Conservation (phyloP, 352 stramenopile species). For the Phytophthora rubi region DNA sequence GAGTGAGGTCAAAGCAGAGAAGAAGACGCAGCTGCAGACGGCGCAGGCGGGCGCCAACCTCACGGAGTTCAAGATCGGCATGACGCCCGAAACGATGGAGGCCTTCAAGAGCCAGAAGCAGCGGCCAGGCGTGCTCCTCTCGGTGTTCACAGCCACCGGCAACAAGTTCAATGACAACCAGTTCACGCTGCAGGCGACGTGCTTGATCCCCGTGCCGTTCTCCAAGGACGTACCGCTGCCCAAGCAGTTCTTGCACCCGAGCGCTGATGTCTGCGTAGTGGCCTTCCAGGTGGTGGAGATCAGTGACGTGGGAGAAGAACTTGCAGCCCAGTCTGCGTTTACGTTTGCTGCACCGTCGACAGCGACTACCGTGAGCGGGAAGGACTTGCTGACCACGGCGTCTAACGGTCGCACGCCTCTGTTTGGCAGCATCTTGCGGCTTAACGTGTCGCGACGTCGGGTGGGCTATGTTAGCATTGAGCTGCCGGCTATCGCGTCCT, state of each 20-base stretch:
- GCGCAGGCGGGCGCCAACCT: constrained; percentile 42
- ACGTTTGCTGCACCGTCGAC: constrained; percentile 42
- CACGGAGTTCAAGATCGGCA: constrained; percentile 69
- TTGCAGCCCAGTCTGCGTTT: constrained; percentile 43
- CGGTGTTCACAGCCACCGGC: constrained; percentile 54
- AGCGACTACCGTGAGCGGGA: constrained; percentile 37
- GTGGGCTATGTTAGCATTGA: constrained; percentile 59
- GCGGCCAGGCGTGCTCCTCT: constrained; percentile 59
- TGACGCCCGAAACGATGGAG: constrained; percentile 71
- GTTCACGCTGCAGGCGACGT: constrained; percentile 64
- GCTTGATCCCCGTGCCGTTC: constrained; percentile 70
- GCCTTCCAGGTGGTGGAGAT: constrained; percentile 75
- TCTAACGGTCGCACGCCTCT: constrained; percentile 47
- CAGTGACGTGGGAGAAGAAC: constrained; percentile 48
- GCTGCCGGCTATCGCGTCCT: constrained; percentile 52
- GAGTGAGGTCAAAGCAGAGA: constrained; percentile 24
- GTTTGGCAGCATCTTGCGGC: constrained; percentile 68
- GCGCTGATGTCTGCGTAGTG: constrained; percentile 56
- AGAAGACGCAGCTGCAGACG: neutral
- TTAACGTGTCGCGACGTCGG: constrained; percentile 55
- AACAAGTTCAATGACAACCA: constrained; percentile 61
- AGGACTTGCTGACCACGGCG: constrained; percentile 49
- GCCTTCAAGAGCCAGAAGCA: constrained; percentile 64
- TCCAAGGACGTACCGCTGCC: constrained; percentile 65
- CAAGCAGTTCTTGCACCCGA: constrained; percentile 45